Evolutionary conservation across 345 rosid species (phyloP), one percentile per base, ranked within the genome.

Genomic region (Odontarrhena argentea): DNA sequence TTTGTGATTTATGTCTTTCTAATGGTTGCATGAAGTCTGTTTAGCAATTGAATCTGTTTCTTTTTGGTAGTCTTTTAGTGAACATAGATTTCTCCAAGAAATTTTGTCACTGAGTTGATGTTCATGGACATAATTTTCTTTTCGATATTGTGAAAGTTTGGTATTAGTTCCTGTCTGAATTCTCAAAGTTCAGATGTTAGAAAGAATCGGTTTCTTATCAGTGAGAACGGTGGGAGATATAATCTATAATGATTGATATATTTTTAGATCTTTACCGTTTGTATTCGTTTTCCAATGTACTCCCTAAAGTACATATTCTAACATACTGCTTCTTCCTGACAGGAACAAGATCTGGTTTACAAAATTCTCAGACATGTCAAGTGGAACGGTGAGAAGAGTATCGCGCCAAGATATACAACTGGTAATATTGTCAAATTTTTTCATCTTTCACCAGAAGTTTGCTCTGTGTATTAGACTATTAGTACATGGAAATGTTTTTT

Each of bases 391-490:
- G 47, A 87, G 89, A 72, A 82, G 93, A 79, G 96, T 92, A 35
- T 89, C 91, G 9, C 89, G 88, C 42, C 85, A 83, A 79, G 96
- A 92, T 74, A 92, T 92, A 66, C 96, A 92, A 76, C 77, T 87
- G 84, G 98, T 92, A 78, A 78, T 82, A 32, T 47, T 1, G 18
- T 25, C 11, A 9, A 5, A 1, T 18, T 18, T 18, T 0, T 18
- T 1, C 22, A 18, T 18, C 0, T 18, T 18, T 1, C 22, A 18
- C 22, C 22, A 18, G 22, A 18, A 18, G 22, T 18, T 18, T 18
- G 22, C 22, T 18, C 22, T 18, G 22, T 18, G 22, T 18, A 18
- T 0, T n/a, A n/a, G n/a, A n/a, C n/a, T n/a, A n/a, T n/a, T 18
- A 18, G 22, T 18, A 18, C 22, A 18, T 0, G 22, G 22, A 18